Base-by-base conservation (phyloP, 2,329 filamentous ascomycete genomes). In the Neonectria coccinea region DNA sequence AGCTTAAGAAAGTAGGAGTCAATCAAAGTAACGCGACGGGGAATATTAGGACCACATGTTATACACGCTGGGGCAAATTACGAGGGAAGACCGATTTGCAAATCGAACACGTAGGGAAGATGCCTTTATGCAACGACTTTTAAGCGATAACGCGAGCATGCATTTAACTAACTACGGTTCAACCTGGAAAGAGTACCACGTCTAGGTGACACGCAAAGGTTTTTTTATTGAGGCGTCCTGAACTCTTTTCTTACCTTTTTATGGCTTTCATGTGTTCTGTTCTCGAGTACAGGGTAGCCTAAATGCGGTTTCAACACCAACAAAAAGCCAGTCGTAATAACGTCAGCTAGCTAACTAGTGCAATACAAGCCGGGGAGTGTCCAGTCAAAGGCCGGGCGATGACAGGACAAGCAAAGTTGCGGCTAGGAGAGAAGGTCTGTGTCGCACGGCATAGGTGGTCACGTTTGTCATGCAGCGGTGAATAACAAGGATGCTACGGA, bases 401-500 rank as follows among this genome's bases (percentile, higher is more conserved):
- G 6, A 29, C 20, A 33, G 7, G 44, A 27, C 22, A 48, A 27
- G 20, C 14, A 50, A 18, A 18, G 5, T 8, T 12, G 48, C 20
- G 27, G 48, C 29, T 22, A 27, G 22, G 48, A 33, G 10, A 33
- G 5, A 6, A 11, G 18, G 18, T n/a, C 6, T 16, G 11, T 42
- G 29, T 51, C 11, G 18, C 29, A 33, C 27, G 29, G 9, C 48
- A 33, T 51, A 51, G 29, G 18, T 51, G 48, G 48, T 29, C 48
- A 51, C 48, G n/a, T 33, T 36, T 51, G 14, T 29, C 18, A 11
- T 33, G 25, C 22, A 52, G 56, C 20, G 53, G 33, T 20, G 48
- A 62, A 39, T 36, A 50, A 41, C 55, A 39, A 45, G 31, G 55
- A 41, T 51, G 48, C 29, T 33, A 42, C 29, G 27, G 9, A 5